Percentiles rank a stretch among this genome's conserved stretches.
Evolutionary conservation across 768 basidiomycete genomes (phyloP).

Genomic region (Tephrocybe sp.): DNA sequence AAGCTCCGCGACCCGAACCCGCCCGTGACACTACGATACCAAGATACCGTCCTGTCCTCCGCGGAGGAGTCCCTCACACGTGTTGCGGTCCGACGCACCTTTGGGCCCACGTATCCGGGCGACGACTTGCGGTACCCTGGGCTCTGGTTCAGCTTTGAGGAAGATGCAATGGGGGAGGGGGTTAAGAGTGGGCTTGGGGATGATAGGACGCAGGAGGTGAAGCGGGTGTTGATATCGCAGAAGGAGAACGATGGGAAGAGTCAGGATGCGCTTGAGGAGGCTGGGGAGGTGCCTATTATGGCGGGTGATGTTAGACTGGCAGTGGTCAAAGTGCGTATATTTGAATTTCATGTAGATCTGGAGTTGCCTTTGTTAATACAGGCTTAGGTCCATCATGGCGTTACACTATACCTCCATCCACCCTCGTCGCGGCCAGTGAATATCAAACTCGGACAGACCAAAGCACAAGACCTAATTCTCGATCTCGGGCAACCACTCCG

Average conservation of each 20-base stretch:
- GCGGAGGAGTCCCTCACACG: constrained; percentile 59
- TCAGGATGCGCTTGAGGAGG: constrained; percentile 74
- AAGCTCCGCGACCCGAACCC: constrained; percentile 67
- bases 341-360: neutral
- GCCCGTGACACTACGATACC: constrained; percentile 68
- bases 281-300: constrained; percentile 65
- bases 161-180: constrained; percentile 61
- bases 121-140: constrained; percentile 82
- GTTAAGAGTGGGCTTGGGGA: constrained; percentile 53
- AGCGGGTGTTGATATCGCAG: constrained; percentile 71
- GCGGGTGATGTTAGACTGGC: constrained; percentile 68
- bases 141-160: constrained; percentile 82
- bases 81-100: constrained; percentile 66
- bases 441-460: constrained; percentile 71
- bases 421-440: constrained; percentile 50
- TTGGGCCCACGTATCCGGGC: constrained; percentile 81
- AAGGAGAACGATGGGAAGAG: constrained; percentile 56
- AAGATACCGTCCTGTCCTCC: constrained; percentile 62
- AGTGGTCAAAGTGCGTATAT: constrained; percentile 57
- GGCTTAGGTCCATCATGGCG: constrained; percentile 67
- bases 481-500: constrained; percentile 80
- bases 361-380: neutral
- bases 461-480: constrained; percentile 76
- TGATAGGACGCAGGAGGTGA: constrained; percentile 75
- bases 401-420: constrained; percentile 69